Evolutionary conservation across 805 yeast species (phyloP), one percentile per base, ranked within the genome.

Genomic region (Tetrapisispora iriomotensis): DNA sequence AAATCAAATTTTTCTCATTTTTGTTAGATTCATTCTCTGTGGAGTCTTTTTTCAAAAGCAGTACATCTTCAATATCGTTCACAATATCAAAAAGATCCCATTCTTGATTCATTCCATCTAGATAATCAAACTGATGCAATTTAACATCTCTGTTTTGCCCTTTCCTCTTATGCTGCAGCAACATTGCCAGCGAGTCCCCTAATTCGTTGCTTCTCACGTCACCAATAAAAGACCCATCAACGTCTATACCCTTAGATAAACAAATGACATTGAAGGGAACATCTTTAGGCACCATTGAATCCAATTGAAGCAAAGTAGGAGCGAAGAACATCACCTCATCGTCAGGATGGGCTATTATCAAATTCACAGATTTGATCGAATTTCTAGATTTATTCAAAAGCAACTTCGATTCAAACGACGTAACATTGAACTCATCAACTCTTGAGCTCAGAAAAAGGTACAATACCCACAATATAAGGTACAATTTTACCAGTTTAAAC

Each of bases 251-350:
- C 36, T 67, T 70, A 2, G 94, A 80, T 39, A 85, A 71, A 46
- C 94, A 84, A 8, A 86, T 52, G 10, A 88, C 52, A 28, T 72
- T 68, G 13, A 87, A 62, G 10, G 36, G 37, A 10, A 54, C 38
- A 21, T 36, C n/a, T 4, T 21, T 8, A 2, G 49, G 44, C 17
- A 53, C 36, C 17, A 38, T 17, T 3, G 26, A 29, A 37, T 58
- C 43, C 27, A 58, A 40, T 24, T 55, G 53, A 23, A 56, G 33
- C 17, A 59, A 36, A 9, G 57, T 67, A 0, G 98, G 98, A 1
- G 86, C 76, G 53, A 92, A 92, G 61, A 92, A 92, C 98, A 92
- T 92, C 37, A 86, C 88, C 61, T 92, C 99, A 59, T 92, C 99
- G 60, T 92, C 99, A 0, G 99, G 99, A 60, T 92, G 99, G 0